phyloP scores from a whole-genome alignment of 2,329 filamentous ascomycete species.

The Raffaelea deltoideospora region DNA sequence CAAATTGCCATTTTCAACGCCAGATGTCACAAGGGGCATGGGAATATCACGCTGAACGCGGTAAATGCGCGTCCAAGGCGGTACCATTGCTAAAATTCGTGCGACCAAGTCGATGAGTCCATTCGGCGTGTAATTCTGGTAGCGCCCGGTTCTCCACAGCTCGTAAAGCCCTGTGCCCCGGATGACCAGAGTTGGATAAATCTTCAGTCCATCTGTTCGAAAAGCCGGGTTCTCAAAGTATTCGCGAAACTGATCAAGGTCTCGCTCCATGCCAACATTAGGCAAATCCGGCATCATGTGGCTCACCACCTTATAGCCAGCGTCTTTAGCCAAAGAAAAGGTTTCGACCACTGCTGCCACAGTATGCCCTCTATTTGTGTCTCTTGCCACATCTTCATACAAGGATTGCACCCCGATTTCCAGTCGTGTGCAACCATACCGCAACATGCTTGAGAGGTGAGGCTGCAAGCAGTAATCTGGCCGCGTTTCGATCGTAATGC shows the following conservation, averaged over 20 bases:
- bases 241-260: slow-evolving; percentile 90
- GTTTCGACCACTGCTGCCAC: slow-evolving; percentile 92
- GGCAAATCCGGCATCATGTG: slow-evolving; percentile 99
- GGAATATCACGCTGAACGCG: slow-evolving; percentile 96
- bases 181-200: slow-evolving; percentile 95
- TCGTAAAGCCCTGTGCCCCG: slow-evolving; percentile 93
- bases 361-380: slow-evolving; percentile 93
- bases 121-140: slow-evolving; percentile 98
- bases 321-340: slow-evolving; percentile 93
- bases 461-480: slow-evolving; percentile 94
- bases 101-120: slow-evolving; percentile 90
- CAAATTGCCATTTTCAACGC: slow-evolving; percentile 94
- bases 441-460: slow-evolving; percentile 89
- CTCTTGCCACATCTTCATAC: slow-evolving; percentile 95
- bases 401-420: slow-evolving; percentile 93
- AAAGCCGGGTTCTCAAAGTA: slow-evolving; percentile 97
- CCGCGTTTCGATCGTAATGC: slow-evolving; percentile 94
- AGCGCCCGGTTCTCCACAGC: slow-evolving; percentile 88
- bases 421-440: slow-evolving; percentile 91
- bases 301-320: slow-evolving; percentile 95
- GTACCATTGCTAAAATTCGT: slow-evolving; percentile 85
- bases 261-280: slow-evolving; percentile 96
- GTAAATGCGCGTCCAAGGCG: slow-evolving; percentile 97
- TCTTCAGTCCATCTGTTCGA: slow-evolving; percentile 91
- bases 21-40: slow-evolving; percentile 98